phyloP scores from a whole-genome alignment of 306 rosid genomes.

The Acacia confusa region DNA sequence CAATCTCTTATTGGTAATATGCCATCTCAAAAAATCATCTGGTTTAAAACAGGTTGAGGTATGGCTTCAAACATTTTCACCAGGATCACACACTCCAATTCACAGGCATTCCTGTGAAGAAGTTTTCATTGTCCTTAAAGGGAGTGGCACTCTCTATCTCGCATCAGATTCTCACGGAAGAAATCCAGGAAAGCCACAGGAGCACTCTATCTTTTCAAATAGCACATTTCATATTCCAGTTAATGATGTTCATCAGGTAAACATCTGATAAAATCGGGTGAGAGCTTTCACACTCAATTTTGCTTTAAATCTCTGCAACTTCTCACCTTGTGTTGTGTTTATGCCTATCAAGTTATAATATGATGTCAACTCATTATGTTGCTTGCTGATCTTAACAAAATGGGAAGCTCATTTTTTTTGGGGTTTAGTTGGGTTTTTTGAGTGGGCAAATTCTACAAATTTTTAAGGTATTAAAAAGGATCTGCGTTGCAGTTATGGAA shows the following conservation, averaged over 20 bases:
- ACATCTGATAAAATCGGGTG: background rate
- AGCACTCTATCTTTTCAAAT: slow-evolving; percentile 60
- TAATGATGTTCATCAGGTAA: slow-evolving; percentile 93
- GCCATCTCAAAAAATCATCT: slow-evolving; percentile 19
- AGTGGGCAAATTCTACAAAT: background rate
- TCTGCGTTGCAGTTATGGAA: slow-evolving; percentile 68
- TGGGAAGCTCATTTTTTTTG: background rate
- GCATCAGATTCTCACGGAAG: slow-evolving; percentile 59
- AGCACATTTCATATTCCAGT: slow-evolving; percentile 76
- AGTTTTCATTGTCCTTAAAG: slow-evolving; percentile 80
- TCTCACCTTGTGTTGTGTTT: slow-evolving; percentile 28
- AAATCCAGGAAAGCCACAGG: slow-evolving; percentile 74
- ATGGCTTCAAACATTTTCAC: slow-evolving; percentile 92
- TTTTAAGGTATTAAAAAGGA: slow-evolving; percentile 25
- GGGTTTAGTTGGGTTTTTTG: background rate
- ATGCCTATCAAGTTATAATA: background rate
- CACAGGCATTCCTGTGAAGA: slow-evolving; percentile 96
- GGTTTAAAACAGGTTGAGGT: slow-evolving; percentile 68
- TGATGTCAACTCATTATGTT: slow-evolving; percentile 8
- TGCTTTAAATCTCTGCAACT: slow-evolving; percentile 23
- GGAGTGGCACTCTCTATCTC: slow-evolving; percentile 83
- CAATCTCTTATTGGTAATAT: background rate
- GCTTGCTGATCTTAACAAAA: slow-evolving; percentile 9
- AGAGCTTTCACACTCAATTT: slow-evolving; percentile 21
- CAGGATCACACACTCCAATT: slow-evolving; percentile 82